Evolutionary conservation across 768 basidiomycete species (phyloP), one percentile per base, ranked within the genome.

Genomic region (Leccinum longicurvipes): DNA sequence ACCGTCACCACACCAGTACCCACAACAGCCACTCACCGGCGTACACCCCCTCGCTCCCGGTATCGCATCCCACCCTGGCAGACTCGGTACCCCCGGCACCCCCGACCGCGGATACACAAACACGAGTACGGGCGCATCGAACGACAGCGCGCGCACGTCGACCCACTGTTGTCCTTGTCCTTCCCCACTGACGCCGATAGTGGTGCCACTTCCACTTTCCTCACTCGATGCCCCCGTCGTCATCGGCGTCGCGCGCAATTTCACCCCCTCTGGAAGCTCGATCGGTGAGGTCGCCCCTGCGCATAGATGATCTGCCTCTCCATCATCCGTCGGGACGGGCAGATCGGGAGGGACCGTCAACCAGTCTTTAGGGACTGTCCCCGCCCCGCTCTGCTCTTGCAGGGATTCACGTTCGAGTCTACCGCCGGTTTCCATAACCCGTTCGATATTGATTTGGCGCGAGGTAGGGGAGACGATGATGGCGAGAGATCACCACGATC

Each of bases 81-180:
- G 44, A 54, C 56, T 66, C 2, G 54, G 32, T 3, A 61, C 42
- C 2, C 63, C 53, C 2, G 61, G 63, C 24, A 19, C 36, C 8
- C 66, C 65, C n/a, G 60, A 60, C 32, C 59, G 51, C 4, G 67
- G 67, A 42, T 63, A 67, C 12, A 58, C 56, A 21, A 68, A 68
- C 45, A 63, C 57, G n/a, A 67, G n/a, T 14, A 68, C 59, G 0
- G 59, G 66, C 6, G 24, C 27, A 8, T 59, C 44, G 42, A 67
- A 60, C 39, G 64, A 66, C 6, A 60, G 17, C 14, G 31, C 46
- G 0, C 45, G 41, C 4, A 68, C 50, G 21, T 68, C 58, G 41
- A 63, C 49, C 14, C 11, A 23, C 6, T 24, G 14, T 36, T 17
- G 31, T 47, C 9, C 3, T 27, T 1, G 4, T 10, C 6, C 44